Percentiles rank a stretch among this genome's conserved stretches.
phyloP scores from a whole-genome alignment of 2,329 filamentous ascomycete species.

The Pochonia chlamydosporia region DNA sequence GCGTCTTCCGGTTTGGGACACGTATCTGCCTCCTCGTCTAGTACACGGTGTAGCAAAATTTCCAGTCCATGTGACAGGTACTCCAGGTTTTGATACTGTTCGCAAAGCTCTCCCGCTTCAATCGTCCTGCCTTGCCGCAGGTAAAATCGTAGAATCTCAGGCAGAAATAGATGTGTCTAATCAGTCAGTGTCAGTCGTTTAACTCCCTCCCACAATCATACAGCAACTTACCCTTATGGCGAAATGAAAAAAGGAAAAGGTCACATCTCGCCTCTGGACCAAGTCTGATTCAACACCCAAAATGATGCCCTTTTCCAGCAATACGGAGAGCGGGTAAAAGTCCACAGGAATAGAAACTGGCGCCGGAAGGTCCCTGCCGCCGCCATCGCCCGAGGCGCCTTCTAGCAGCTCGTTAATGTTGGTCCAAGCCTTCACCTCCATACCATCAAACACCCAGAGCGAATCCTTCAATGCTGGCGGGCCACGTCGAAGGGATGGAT shows the following conservation, averaged over 20 bases:
- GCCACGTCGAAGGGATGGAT: conserved; percentile 17
- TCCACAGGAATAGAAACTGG: conserved; percentile 79
- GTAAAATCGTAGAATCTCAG: conserved; percentile 77
- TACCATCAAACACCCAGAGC: conserved; percentile 90
- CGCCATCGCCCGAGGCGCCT: conserved; percentile 58
- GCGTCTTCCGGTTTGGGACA: conserved; percentile 57
- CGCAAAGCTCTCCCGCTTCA: conserved; percentile 74
- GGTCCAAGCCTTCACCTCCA: conserved; percentile 80
- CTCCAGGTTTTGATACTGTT: conserved; percentile 78
- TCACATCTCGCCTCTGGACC: conserved; percentile 86
- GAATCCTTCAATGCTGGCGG: conserved; percentile 67
- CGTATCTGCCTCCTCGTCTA: conserved; percentile 88
- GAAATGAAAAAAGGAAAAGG: conserved; percentile 85
- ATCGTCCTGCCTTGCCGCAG: conserved; percentile 70
- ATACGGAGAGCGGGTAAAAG: conserved; percentile 86
- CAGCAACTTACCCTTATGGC: conserved; percentile 66
- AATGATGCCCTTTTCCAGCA: conserved; percentile 85
- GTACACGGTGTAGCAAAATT: conserved; percentile 82
- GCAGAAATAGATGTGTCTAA: conserved; percentile 87
- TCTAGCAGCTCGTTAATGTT: conserved; percentile 80
- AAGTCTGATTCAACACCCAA: conserved; percentile 89
- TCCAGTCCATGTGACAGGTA: conserved; percentile 94
- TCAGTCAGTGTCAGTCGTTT: background rate
- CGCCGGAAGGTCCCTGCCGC: conserved; percentile 62
- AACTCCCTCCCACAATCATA: background rate